These are phyloP conservation scores for Triangularia setosa DNA, from an alignment of 2,329 filamentous ascomycete genomes.

Conservation along the genomic window DNA sequence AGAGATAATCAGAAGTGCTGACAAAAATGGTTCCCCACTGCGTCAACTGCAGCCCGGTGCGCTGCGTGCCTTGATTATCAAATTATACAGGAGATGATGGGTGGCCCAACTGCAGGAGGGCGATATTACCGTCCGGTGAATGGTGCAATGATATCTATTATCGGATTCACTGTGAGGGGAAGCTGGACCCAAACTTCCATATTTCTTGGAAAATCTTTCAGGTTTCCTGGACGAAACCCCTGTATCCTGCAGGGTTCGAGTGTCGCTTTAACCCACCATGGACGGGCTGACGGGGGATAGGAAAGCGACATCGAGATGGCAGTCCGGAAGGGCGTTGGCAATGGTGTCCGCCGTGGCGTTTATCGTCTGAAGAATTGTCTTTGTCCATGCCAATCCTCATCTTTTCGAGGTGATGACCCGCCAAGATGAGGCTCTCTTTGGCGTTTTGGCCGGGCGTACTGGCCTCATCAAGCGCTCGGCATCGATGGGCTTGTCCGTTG, in stretches of 20 bases:
- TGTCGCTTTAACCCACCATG: background rate
- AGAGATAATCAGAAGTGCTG: background rate
- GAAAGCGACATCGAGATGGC: background rate
- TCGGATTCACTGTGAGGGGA: background rate
- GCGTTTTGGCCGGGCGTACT: background rate
- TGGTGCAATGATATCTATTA: background rate
- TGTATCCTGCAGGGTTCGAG: conserved; percentile 4
- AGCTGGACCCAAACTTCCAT: conserved; percentile 4
- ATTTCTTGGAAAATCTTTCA: conserved; percentile 8
- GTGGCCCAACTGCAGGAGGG: background rate
- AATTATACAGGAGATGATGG: background rate
- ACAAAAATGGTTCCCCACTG: background rate
- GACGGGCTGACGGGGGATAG: background rate
- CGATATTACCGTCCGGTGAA: background rate
- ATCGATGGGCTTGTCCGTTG: background rate
- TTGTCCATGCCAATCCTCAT: background rate
- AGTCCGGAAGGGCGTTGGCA: background rate
- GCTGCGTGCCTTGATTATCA: background rate
- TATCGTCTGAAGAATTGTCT: background rate
- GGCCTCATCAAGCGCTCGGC: conserved; percentile 8
- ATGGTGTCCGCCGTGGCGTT: background rate
- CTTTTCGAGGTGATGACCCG: background rate
- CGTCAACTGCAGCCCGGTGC: background rate
- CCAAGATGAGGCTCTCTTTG: conserved; percentile 6
- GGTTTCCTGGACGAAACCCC: conserved; percentile 7